Evolutionary conservation across 352 stramenopile genomes (phyloP).

Genomic region (Globisporangium solare): DNA sequence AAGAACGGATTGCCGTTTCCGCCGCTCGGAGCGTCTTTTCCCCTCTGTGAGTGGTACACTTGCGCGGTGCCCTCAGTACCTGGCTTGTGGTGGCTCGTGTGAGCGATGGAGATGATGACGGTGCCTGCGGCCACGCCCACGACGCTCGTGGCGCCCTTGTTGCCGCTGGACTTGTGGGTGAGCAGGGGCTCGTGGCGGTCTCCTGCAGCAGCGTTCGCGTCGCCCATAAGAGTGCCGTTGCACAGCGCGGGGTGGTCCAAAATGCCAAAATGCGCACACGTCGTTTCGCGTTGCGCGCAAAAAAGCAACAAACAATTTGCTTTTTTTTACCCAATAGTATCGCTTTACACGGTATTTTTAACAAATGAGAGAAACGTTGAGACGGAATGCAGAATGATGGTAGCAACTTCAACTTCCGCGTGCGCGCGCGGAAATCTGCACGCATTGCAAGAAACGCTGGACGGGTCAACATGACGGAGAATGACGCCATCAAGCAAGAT

Average conservation of each 20-base stretch:
- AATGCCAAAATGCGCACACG: background rate
- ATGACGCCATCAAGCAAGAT: background rate
- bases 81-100: background rate
- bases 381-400: background rate
- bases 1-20: slow-evolving; percentile 20
- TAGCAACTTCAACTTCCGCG: background rate
- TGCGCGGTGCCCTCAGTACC: background rate
- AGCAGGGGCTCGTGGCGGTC: background rate
- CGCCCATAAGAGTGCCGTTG: background rate
- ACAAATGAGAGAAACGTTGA: too few relatives aligned
- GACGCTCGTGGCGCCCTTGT: slow-evolving; percentile 2
- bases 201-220: background rate
- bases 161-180: slow-evolving; percentile 1
- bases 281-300: slow-evolving; percentile 6
- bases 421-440: background rate
- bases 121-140: slow-evolving; percentile 4
- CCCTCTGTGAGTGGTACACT: slow-evolving; percentile 1
- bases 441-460: background rate
- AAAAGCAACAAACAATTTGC: background rate
- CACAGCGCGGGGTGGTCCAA: background rate
- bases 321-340: background rate
- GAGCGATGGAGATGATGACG: slow-evolving; percentile 8
- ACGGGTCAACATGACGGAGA: background rate
- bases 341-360: background rate
- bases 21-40: background rate